Conservation (phyloP, 2,329 filamentous ascomycete species). For the Balansia obtecta region DNA sequence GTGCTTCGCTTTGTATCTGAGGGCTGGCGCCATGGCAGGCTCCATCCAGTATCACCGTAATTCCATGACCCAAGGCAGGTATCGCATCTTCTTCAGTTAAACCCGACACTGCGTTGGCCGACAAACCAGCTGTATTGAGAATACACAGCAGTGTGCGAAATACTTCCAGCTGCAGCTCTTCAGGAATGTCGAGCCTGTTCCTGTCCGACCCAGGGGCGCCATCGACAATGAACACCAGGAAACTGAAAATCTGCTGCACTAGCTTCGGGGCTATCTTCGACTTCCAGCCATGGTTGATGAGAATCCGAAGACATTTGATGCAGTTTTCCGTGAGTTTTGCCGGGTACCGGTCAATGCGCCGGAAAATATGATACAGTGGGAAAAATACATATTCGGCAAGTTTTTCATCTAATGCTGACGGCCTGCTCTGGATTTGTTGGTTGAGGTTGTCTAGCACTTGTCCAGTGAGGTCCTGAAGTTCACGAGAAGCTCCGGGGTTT, state of each 20-base stretch:
- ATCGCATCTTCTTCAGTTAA: constrained; percentile 48
- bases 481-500: constrained; percentile 26
- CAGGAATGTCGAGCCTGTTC: constrained; percentile 35
- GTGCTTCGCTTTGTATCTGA: constrained; percentile 59
- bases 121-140: constrained; percentile 44
- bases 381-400: constrained; percentile 93
- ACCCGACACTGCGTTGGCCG: constrained; percentile 33
- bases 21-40: constrained; percentile 51
- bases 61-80: constrained; percentile 68
- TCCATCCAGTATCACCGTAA: constrained; percentile 69
- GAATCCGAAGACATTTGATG: constrained; percentile 59
- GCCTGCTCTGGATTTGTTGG: constrained; percentile 29
- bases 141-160: constrained; percentile 59
- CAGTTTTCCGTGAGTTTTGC: constrained; percentile 62
- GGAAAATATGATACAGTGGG: constrained; percentile 76
- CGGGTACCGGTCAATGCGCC: constrained; percentile 59
- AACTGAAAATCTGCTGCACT: constrained; percentile 71
- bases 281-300: constrained; percentile 73
- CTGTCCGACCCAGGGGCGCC: constrained; percentile 46
- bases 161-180: constrained; percentile 63
- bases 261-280: constrained; percentile 56
- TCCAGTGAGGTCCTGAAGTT: constrained; percentile 32
- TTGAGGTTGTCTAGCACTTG: constrained; percentile 35
- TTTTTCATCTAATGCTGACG: constrained; percentile 56
- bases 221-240: constrained; percentile 71